phyloP scores from a whole-genome alignment of 805 yeast genomes.

The Yamadazyma nakazawae region DNA sequence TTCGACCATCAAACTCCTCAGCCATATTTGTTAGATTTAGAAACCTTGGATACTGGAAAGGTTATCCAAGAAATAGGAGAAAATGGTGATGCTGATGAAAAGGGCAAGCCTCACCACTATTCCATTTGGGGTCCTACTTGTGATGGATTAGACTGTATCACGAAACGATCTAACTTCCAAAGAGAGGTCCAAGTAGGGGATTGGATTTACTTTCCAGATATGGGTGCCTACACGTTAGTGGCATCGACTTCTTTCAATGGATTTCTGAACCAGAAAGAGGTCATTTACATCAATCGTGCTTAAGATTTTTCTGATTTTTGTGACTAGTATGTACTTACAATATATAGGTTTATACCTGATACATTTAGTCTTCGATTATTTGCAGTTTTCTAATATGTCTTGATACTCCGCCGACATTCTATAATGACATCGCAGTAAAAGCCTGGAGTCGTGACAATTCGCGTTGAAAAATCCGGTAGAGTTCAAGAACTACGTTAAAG shows the following conservation, averaged over 20 bases:
- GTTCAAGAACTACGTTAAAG: not conserved
- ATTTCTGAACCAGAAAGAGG: slow-evolving; percentile 58
- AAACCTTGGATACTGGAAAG: not conserved
- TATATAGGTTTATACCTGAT: not conserved
- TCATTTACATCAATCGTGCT: slow-evolving; percentile 50
- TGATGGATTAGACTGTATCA: slow-evolving; percentile 89
- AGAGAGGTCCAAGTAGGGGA: slow-evolving; percentile 76
- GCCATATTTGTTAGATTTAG: slow-evolving; percentile 53
- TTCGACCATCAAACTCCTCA: slow-evolving; percentile 85
- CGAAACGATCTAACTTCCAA: slow-evolving; percentile 49
- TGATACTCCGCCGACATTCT: not conserved
- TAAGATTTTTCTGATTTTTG: slow-evolving; percentile 4
- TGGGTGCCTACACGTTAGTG: slow-evolving; percentile 91
- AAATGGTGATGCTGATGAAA: slow-evolving; percentile 30
- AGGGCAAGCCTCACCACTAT: slow-evolving; percentile 35
- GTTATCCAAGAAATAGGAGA: slow-evolving; percentile 11
- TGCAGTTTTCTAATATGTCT: not conserved
- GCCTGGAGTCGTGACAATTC: not conserved
- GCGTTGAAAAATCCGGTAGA: not conserved
- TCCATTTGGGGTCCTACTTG: slow-evolving; percentile 99
- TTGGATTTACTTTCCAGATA: slow-evolving; percentile 79
- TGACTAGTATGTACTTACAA: not conserved
- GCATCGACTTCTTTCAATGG: slow-evolving; percentile 96
- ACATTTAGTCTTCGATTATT: not conserved
- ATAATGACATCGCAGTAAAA: not conserved